Evolutionary conservation across 371 early-diverging fungal genomes (phyloP), one percentile per base, ranked within the genome.

Genomic region (Mucor racemosus): DNA sequence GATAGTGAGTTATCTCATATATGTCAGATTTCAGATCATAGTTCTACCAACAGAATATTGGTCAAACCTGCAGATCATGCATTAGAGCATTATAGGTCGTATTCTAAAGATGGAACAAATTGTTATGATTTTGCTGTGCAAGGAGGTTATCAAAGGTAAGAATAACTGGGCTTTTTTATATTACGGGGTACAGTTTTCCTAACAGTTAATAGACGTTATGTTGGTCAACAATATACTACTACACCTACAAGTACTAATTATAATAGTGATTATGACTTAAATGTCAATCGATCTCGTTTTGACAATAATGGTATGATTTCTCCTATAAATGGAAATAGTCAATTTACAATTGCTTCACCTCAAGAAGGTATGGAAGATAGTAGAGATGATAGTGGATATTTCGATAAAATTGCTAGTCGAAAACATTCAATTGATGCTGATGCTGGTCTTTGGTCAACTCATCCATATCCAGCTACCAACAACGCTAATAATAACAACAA

Each of bases 1-100:
- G 78, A 80, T 31, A 73, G 70, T 15, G 76, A 80, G 36, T 62
- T 83, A 48, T 71, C 79, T 11, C 68, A 72, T 58, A 68, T 83
- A 33, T 83, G 83, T 58, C 76, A 76, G 38, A 78, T 67, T 50
- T 74, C 83, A 50, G 80, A 77, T 46, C 75, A 78, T 46, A 75
- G 72, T 11, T 66, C 76, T 13, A 77, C 73, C 21, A 71, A 80
- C 48, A 75, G 76, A 36, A 75, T 83, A 33, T 60, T 83, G 46
- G 80, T 83, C 6, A 72, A 77, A 53, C 72, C 74, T 42, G 66
- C 67, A 48, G 69, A 69, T 55, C 54, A 69, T 55, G 59, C 64
- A 64, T 48, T 60, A 46, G 67, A 71, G 19, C 56, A 67, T 55
- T 71, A 71, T 50, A 59, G 56, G 50, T 67, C 59, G n/a, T 71